A percentile compares a stretch with the other conserved stretches of the same genome.
Conservation (phyloP, 371 early-diverging fungal species). For the Mortierella sp. region DNA sequence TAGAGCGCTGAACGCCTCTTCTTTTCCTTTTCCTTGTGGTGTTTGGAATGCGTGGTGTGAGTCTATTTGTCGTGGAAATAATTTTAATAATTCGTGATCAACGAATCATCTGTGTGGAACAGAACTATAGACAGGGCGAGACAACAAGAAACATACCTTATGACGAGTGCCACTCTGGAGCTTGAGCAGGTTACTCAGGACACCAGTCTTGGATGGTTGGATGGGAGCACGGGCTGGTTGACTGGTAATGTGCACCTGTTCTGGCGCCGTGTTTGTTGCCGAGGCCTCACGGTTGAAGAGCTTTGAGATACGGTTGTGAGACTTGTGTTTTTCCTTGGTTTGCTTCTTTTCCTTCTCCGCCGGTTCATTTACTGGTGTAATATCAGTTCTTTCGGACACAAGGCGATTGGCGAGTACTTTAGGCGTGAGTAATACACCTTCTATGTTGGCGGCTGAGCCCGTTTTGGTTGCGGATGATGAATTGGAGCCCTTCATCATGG, state of each 20-base stretch:
- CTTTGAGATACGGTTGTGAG: constrained; percentile 33
- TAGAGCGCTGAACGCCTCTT: constrained; percentile 45
- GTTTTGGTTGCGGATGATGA: constrained; percentile 10
- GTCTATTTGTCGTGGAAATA: neutral
- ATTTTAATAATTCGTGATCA: neutral
- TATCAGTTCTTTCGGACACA: constrained; percentile 24
- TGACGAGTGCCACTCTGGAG: constrained; percentile 42
- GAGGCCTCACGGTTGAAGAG: constrained; percentile 25
- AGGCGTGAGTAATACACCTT: constrained; percentile 34
- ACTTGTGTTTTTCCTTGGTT: constrained; percentile 24
- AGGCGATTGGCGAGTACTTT: constrained; percentile 34
- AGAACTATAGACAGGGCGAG: neutral
- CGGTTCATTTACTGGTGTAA: constrained; percentile 9
- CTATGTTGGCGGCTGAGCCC: constrained; percentile 8
- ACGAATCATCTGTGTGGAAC: neutral
- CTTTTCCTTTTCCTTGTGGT: constrained; percentile 34
- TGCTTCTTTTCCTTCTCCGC: constrained; percentile 18
- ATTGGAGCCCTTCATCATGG: constrained; percentile 25
- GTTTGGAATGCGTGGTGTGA: constrained; percentile 7
- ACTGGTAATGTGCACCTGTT: neutral
- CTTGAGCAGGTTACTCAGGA: constrained; percentile 63
- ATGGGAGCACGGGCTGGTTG: constrained; percentile 1
- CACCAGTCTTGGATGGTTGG: constrained; percentile 61
- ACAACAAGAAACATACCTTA: constrained; percentile 26
- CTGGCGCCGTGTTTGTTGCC: neutral